Conservation (phyloP, 192 early-diverging fungal genomes). For the Coemansia erecta region DNA sequence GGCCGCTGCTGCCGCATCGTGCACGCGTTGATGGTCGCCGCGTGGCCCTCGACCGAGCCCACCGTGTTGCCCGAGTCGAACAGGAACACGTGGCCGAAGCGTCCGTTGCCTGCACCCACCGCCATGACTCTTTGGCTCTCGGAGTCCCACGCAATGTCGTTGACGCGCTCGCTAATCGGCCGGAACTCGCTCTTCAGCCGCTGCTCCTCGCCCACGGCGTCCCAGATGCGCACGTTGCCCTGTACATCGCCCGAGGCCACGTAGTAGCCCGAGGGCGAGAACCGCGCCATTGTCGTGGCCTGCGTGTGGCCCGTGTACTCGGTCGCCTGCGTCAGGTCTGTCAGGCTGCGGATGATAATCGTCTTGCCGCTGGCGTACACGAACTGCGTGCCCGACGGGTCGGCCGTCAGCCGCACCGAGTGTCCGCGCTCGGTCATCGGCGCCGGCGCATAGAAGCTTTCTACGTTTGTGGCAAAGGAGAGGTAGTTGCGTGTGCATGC, state of each 20-base stretch:
- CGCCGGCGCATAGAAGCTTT: constrained; percentile 61
- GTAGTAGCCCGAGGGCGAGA: constrained; percentile 91
- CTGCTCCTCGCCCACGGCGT: constrained; percentile 74
- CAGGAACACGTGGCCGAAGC: constrained; percentile 86
- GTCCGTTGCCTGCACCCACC: constrained; percentile 90
- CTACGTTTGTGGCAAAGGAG: no score
- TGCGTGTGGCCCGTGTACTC: constrained; percentile 84
- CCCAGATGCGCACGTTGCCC: constrained; percentile 96
- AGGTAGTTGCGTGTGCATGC: no score
- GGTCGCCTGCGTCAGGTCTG: constrained; percentile 26
- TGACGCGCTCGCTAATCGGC: constrained; percentile 73
- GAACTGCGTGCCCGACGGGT: constrained; percentile 80
- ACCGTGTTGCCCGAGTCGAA: constrained; percentile 87
- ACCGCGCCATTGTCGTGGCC: constrained; percentile 80
- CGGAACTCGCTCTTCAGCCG: constrained; percentile 82
- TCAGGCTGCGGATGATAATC: constrained; percentile 81
- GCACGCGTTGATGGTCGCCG: constrained; percentile 83
- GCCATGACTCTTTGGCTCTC: constrained; percentile 96
- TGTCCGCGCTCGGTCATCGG: constrained; percentile 81
- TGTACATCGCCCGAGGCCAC: constrained; percentile 89
- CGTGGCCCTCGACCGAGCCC: constrained; percentile 89
- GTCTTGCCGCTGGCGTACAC: constrained; percentile 88
- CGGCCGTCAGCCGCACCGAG: constrained; percentile 73
- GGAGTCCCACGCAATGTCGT: constrained; percentile 90
- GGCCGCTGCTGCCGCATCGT: constrained; percentile 87